Evolutionary conservation across 148 eudicot species (phyloP), one percentile per base, ranked within the genome.

Genomic region (Rhododendron williamsianum): DNA sequence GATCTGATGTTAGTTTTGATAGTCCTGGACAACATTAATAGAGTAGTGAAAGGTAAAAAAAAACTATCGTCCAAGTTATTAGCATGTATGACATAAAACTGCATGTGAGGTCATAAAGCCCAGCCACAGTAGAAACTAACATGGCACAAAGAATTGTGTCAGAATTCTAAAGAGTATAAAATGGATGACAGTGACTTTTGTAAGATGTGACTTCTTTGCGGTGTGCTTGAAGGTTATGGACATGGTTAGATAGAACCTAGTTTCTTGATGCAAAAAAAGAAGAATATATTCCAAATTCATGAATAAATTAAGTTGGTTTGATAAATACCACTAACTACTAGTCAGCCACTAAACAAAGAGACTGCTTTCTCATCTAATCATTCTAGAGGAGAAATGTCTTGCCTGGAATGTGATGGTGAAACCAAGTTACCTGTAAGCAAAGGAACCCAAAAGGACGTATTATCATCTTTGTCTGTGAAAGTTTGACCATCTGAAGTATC

Each of bases 361-460:
- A 21, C 9, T 33, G 30, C 25, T 27, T 69, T 27, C 36, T 71
- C 18, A 33, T 54, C 58, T 16, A 49, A 71, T 51, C 45, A 54
- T 76, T 84, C 52, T 21, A 76, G 49, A 76, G 23, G 13, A 18
- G 18, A 48, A 69, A 27, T 51, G 46, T 72, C 38, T 79, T 72
- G 35, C 56, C 84, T 33, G 67, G 81, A 72, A 69, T 9, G 23
- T 78, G 5, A 83, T 30, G 48, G 79, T 25, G 19, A 45, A 84
- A 84, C 46, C 67, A 71, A 51, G 51, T 92, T 91, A 97, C 99
- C 99, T 92, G 96, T 86, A 33, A 97, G 95, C 89, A 97, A 90
- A 91, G 98, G 99, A 90, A 94, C 89, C 99, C 99, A 97, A 90
- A 88, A 94, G 79, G 93, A 89, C 30, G 88, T 85, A 86, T 91